Evolutionary conservation across 2,329 filamentous ascomycete genomes (phyloP), one percentile per base, ranked within the genome.

Genomic region (Cytospora schulzeri): DNA sequence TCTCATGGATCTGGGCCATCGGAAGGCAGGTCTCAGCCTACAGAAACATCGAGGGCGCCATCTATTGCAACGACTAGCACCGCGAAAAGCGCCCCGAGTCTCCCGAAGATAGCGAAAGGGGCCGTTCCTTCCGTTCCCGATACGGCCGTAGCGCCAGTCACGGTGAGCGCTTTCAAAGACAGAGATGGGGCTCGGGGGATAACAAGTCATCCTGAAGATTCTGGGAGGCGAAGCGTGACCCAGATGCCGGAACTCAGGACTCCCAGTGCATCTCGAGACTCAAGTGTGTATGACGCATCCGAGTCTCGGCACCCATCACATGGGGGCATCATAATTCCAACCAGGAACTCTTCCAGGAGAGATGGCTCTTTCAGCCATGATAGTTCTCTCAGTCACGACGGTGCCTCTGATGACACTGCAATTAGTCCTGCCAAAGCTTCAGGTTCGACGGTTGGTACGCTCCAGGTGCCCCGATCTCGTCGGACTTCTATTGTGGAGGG

Each of bases 31-130:
- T 74, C 78, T 11, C 78, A 80, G 33, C 70, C 74, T 26, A 73
- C 76, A 14, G 76, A 76, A 57, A 77, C 80, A 1, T 79, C 81
- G n/a, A 85, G 81, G 63, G 73, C 80, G 7, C 80, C 80, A 12
- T 82, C 83, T 12, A 77, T 81, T 52, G 77, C 79, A n/a, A 78
- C 81, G 15, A 76, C 77, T 5, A 85, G 81, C 67, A 78, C 82
- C 1, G 72, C 73, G 15, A 68, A 76, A 3, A 78, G 72, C 62
- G 72, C 74, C 3, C 80, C 79, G 64, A 78, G 73, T 28, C 71
- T 81, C 3, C 74, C 79, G 1, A 80, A 76, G 62, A 79, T 80
- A 56, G 74, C 76, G 4, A 80, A 79, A 55, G 76, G 78, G 22
- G 73, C 77, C n/a, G 76, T 77, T 2, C 72, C 77, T 7, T 75